Conservation (phyloP, 2,329 filamentous ascomycete genomes). For the Ophiostoma sp. region DNA sequence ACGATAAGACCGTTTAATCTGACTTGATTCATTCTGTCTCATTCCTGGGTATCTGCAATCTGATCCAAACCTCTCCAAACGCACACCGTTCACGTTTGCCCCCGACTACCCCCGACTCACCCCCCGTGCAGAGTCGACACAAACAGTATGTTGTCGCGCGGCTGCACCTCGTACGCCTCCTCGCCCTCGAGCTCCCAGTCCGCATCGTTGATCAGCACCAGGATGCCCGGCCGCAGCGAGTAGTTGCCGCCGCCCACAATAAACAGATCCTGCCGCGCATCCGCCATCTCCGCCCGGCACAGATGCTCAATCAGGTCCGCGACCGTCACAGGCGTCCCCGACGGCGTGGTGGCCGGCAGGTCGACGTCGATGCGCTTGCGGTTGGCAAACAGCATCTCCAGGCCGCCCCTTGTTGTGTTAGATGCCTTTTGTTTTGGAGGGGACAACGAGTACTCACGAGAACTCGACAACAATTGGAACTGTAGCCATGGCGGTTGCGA, state of each 20-base stretch:
- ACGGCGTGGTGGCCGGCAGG: constrained; percentile 59
- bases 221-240: constrained; percentile 80
- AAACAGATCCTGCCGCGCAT: constrained; percentile 80
- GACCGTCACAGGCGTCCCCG: constrained; percentile 59
- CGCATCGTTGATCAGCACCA: constrained; percentile 94
- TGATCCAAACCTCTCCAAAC: not conserved
- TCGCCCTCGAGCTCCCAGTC: constrained; percentile 98
- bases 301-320: constrained; percentile 73
- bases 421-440: no score
- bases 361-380: constrained; percentile 65
- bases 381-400: constrained; percentile 91
- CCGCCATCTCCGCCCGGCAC: constrained; percentile 76
- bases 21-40: not conserved
- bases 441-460: constrained; percentile 42
- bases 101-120: constrained; percentile 38
- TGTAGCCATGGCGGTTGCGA: not conserved
- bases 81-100: not conserved
- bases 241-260: constrained; percentile 56
- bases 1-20: not conserved
- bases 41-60: not conserved
- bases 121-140: constrained; percentile 95
- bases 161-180: constrained; percentile 77
- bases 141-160: constrained; percentile 84
- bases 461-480: constrained; percentile 53
- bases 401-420: constrained; percentile 57